phyloP scores from a whole-genome alignment of 352 stramenopile species.

The Detonula confervacea region DNA sequence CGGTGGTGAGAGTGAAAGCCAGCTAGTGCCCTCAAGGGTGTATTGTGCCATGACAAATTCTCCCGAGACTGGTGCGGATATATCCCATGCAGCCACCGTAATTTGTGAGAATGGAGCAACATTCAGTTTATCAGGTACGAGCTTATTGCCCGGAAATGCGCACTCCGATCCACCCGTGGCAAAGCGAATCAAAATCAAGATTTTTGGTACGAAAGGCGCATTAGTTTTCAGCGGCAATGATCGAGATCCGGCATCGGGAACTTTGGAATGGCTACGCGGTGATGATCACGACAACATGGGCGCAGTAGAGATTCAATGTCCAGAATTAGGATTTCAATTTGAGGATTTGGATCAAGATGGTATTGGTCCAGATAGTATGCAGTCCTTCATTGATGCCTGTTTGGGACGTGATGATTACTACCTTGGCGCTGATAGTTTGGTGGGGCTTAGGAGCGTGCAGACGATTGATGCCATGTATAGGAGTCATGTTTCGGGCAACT shows the following conservation, averaged over 20 bases:
- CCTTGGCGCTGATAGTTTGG: constrained; percentile 57
- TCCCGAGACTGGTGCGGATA: constrained; percentile 63
- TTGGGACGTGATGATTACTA: constrained; percentile 49
- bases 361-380: constrained; percentile 64
- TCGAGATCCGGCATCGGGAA: constrained; percentile 56
- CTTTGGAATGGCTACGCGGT: constrained; percentile 58
- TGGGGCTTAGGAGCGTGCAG: constrained; percentile 66
- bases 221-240: constrained; percentile 68
- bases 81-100: constrained; percentile 67
- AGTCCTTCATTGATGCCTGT: constrained; percentile 69
- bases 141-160: constrained; percentile 68
- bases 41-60: constrained; percentile 63
- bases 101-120: constrained; percentile 59
- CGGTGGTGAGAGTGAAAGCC: constrained; percentile 6
- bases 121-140: constrained; percentile 68
- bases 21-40: constrained; percentile 46
- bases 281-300: constrained; percentile 36
- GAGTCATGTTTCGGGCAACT: constrained; percentile 56
- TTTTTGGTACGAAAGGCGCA: constrained; percentile 67
- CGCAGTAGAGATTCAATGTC: constrained; percentile 50
- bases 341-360: constrained; percentile 66
- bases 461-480: constrained; percentile 77
- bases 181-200: constrained; percentile 67
- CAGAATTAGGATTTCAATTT: constrained; percentile 68
- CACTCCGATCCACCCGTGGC: constrained; percentile 65